These are phyloP conservation scores for Xylaria nigripes DNA, from an alignment of 495 filamentous ascomycete species.

Conservation along the genomic window DNA sequence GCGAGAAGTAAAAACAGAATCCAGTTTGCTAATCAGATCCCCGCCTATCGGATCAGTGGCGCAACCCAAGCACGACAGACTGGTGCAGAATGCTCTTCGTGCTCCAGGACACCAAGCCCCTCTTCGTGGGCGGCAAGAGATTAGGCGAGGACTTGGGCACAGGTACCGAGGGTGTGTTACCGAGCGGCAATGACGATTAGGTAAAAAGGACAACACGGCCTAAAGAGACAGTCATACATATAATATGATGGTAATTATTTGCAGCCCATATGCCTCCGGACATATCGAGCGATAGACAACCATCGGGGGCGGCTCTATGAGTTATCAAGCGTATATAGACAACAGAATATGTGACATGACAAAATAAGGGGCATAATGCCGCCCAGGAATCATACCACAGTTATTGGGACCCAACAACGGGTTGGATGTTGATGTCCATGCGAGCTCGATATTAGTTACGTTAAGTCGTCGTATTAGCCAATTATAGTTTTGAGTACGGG, in stretches of 20 bases:
- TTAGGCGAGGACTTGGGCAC: constrained; percentile 43
- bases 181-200: constrained; percentile 34
- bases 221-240: background rate
- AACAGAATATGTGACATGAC: background rate
- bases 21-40: constrained; percentile 46
- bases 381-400: background rate
- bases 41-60: constrained; percentile 41
- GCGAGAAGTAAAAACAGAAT: constrained; percentile 26
- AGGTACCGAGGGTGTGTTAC: constrained; percentile 26
- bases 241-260: no score
- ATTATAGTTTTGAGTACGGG: no score
- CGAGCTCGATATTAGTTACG: background rate
- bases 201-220: background rate
- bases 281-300: no score
- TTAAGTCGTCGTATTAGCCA: no score
- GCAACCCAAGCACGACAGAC: constrained; percentile 44
- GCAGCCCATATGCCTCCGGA: no score
- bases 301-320: no score
- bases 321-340: background rate
- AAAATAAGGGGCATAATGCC: background rate
- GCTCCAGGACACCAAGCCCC: constrained; percentile 29
- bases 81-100: constrained; percentile 30
- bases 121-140: constrained; percentile 36
- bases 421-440: background rate
- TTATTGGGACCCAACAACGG: background rate